These are phyloP conservation scores for Cyathus striatus DNA, from an alignment of 768 basidiomycete species.

Conservation along the genomic window DNA sequence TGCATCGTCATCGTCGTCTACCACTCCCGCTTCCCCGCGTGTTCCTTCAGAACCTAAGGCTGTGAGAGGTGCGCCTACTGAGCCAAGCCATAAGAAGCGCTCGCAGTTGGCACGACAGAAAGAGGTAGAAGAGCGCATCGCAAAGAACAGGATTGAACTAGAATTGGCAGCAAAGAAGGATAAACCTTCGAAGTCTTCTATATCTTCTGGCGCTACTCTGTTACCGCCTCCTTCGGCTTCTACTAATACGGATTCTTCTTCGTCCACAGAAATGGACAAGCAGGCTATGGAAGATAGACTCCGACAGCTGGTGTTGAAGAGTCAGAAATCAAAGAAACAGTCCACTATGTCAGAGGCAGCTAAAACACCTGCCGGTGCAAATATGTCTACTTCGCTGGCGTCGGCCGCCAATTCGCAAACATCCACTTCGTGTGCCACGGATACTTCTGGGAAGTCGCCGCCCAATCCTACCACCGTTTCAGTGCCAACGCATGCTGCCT, in stretches of 20 bases:
- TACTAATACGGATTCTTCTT: not conserved
- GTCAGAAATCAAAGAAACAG: constrained; percentile 22
- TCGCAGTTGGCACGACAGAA: constrained; percentile 35
- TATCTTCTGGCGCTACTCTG: not conserved
- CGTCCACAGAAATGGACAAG: constrained; percentile 12
- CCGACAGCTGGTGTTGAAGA: constrained; percentile 33
- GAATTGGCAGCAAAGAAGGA: constrained; percentile 6
- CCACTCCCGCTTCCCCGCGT: constrained; percentile 8
- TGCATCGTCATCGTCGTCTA: constrained; percentile 3
- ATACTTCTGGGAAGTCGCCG: not conserved
- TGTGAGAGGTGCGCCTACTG: constrained; percentile 30
- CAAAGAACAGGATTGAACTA: constrained; percentile 30
- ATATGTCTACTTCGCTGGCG: not conserved
- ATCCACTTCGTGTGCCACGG: no score
- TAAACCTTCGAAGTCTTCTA: no score
- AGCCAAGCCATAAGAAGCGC: constrained; percentile 31
- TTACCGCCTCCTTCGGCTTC: not conserved
- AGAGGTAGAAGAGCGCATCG: constrained; percentile 39
- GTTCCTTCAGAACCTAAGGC: constrained; percentile 31
- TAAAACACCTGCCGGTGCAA: no score
- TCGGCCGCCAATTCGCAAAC: no score
- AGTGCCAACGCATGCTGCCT: constrained; percentile 13
- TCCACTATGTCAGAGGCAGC: constrained; percentile 1
- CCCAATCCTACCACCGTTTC: not conserved
- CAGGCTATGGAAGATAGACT: constrained; percentile 37